Percentiles rank a stretch among this genome's conserved stretches.
These are phyloP conservation scores for Mortierella alpina DNA, from an alignment of 192 early-diverging fungal species.

Conservation along the genomic window DNA sequence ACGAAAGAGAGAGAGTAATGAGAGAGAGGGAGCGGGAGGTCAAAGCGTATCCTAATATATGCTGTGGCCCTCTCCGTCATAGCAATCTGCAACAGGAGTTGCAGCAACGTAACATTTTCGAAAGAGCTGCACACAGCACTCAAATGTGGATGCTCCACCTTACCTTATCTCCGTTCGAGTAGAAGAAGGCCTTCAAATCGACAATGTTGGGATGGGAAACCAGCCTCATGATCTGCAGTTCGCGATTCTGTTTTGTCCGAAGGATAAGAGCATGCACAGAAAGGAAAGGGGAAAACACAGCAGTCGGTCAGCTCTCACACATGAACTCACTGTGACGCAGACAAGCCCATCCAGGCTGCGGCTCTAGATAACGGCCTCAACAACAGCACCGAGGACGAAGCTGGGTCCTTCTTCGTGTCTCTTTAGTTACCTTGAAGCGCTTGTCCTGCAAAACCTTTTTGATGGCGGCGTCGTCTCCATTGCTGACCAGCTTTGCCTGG, in stretches of 20 bases:
- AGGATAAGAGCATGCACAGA: not conserved
- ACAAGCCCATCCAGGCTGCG: no score
- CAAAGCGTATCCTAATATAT: no score
- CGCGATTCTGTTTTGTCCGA: conserved; percentile 77
- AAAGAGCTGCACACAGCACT: no score
- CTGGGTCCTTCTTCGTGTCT: no score
- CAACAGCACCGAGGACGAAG: not conserved
- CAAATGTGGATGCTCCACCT: not conserved
- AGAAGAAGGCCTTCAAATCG: conserved; percentile 91
- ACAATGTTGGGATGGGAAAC: conserved; percentile 96
- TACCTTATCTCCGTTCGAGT: conserved; percentile 91
- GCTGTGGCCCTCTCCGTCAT: no score
- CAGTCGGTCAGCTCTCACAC: no score
- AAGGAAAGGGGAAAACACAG: conserved; percentile 2
- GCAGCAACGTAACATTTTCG: no score
- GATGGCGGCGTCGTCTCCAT: conserved; percentile 88
- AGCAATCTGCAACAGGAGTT: no score
- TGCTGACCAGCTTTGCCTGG: conserved; percentile 87
- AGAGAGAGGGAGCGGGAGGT: no score
- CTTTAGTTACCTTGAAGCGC: conserved; percentile 87
- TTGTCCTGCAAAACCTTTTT: conserved; percentile 99
- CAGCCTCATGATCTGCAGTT: conserved; percentile 92
- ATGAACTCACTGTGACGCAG: no score
- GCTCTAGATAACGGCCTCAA: not conserved
- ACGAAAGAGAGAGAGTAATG: no score